Conservation (phyloP, 192 early-diverging fungal genomes). For the Entomortierella parvispora region DNA sequence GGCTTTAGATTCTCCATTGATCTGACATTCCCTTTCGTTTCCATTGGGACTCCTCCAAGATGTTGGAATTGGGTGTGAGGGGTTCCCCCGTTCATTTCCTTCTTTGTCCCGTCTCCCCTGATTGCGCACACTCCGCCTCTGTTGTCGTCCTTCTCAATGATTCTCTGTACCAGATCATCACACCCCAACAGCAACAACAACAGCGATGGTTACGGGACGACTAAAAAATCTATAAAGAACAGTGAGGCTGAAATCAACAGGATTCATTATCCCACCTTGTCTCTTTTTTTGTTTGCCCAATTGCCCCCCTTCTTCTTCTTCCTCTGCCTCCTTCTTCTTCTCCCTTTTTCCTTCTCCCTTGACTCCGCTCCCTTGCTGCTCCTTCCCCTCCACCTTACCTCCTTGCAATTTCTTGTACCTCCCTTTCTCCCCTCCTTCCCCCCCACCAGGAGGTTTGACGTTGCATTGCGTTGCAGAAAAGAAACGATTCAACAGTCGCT, state of each 20-base stretch:
- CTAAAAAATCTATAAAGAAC: neutral
- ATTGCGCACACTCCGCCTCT: too few species aligned
- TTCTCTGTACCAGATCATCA: too few species aligned
- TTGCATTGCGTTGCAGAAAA: neutral
- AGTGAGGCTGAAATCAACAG: neutral
- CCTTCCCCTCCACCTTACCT: neutral
- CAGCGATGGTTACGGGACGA: too few species aligned
- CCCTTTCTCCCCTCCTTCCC: neutral
- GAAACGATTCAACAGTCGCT: neutral
- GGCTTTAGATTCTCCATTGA: too few species aligned
- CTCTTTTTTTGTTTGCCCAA: too few species aligned
- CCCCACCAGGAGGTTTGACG: neutral
- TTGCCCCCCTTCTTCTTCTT: neutral
- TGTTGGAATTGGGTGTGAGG: too few species aligned
- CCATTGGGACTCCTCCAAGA: too few species aligned
- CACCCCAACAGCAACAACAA: too few species aligned
- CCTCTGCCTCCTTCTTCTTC: neutral
- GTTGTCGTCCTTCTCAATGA: too few species aligned
- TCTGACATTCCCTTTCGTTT: too few species aligned
- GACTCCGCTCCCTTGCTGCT: neutral
- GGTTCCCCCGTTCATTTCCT: too few species aligned
- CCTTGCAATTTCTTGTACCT: neutral
- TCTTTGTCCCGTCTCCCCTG: too few species aligned
- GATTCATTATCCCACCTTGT: neutral
- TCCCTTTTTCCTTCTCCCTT: slow-evolving; percentile 3